These are phyloP conservation scores for Hemisphaericaspora subhashii DNA, from an alignment of 1,139 yeast species.

Conservation along the genomic window DNA sequence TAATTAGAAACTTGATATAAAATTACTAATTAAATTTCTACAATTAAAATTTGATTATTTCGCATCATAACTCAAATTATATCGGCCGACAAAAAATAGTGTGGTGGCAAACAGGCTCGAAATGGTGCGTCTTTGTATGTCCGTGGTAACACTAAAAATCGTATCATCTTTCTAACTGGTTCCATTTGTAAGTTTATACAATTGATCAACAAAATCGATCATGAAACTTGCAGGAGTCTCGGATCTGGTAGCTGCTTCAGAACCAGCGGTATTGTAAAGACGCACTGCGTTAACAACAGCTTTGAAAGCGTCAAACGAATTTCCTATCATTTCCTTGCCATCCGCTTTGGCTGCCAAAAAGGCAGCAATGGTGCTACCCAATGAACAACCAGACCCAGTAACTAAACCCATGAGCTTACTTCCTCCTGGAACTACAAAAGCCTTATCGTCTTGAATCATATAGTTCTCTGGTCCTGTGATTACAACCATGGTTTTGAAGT, in stretches of 20 bases:
- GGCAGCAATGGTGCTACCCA: constrained; percentile 73
- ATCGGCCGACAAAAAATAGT: too few species aligned
- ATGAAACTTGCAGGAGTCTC: constrained; percentile 55
- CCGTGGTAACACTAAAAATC: too few species aligned
- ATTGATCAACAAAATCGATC: constrained; percentile 45
- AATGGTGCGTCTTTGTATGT: too few species aligned
- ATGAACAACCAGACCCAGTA: constrained; percentile 90
- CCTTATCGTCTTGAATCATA: constrained; percentile 22
- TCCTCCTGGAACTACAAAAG: constrained; percentile 52
- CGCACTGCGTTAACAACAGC: constrained; percentile 62
- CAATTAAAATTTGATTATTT: too few species aligned
- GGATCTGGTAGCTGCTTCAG: constrained; percentile 41
- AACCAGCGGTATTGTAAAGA: constrained; percentile 68
- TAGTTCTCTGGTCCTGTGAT: constrained; percentile 51
- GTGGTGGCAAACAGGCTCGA: too few species aligned
- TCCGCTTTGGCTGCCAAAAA: constrained; percentile 50
- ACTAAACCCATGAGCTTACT: constrained; percentile 64
- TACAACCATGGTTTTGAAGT: constrained; percentile 64
- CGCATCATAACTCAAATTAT: too few species aligned
- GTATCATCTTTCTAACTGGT: background rate
- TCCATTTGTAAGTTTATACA: constrained; percentile 24
- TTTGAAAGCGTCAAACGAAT: constrained; percentile 29
- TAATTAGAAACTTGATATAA: too few species aligned
- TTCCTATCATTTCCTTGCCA: constrained; percentile 11
- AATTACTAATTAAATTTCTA: too few species aligned